Evolutionary conservation across 108 stramenopile genomes (phyloP), one percentile per base, ranked within the genome.

Genomic region (Cyclotella sp.): DNA sequence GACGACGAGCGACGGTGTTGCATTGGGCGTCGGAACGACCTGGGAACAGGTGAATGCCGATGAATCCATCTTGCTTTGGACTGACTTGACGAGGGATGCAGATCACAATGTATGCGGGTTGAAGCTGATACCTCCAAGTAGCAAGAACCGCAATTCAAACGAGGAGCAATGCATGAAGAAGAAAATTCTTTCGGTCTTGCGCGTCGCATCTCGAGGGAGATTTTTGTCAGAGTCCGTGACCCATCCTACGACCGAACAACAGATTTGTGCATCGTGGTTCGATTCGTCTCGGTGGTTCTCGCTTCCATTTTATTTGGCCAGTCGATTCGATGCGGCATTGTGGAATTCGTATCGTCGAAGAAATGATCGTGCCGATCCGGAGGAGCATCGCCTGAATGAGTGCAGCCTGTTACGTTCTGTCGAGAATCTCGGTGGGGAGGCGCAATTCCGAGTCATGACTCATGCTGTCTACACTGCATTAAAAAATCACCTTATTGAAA

Each of bases 241-340:
- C 47, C 15, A n/a, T 19, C 63, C 41, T 45, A 47, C 59, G 44
- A 44, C 14, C 40, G 57, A 14, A 7, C 62, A 66, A 40, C n/a
- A 9, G 24, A 64, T 46, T 24, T 58, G 40, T 24, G 82, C 86
- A 11, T 81, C 81, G 19, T 94, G 93, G 93, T 77, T 94, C 41
- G 63, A 87, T 63, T 91, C 91, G 22, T 88, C 85, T 9, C 54
- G 78, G 45, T 94, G 91, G 91, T 92, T 94, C 68, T 87, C 93
- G 9, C 73, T 94, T 8, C 80, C 88, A 27, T 84, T 87, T 79
- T 94, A 88, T 68, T 74, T 94, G 29, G 84, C 91, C 47, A 87
- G 90, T 84, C 79, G 91, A 59, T 91, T 78, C 55, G 89, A 92
- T 63, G 75, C 87, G 24, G 75, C 90, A 18, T 83, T 94, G 18